Evolutionary conservation across 805 yeast genomes (phyloP), one percentile per base, ranked within the genome.

Genomic region (Pichia scutulata): DNA sequence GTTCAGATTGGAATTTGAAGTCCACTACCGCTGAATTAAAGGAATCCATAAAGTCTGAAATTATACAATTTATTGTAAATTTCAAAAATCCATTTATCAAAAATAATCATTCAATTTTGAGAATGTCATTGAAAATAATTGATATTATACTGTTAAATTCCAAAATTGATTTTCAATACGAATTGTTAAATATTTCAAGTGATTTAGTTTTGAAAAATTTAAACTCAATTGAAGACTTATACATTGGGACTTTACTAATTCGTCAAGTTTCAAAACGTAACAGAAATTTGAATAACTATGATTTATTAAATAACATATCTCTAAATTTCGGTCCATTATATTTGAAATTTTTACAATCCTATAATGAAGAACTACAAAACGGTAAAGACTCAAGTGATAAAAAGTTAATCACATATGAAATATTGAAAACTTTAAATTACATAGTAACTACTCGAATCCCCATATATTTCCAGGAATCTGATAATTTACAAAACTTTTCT

Each of bases 351-450:
- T 41, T 49, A 22, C 24, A 30, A 9, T 33, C 51, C 6, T 49
- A 28, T 21, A 39, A 41, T 37, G 25, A 41, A 22, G 45, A 40
- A 24, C 14, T 49, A 18, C 26, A 43, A 25, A 19, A 3, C 14
- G 33, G 40, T 18, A 6, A 26, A 8, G 23, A n/a, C 4, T 14
- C 22, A 28, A 6, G 16, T n/a, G 12, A 43, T 12, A 48, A 43
- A 10, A 23, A 19, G 1, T 25, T 50, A 14, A 39, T 53, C 6
- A 30, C 49, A 55, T 85, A 85, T 57, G 71, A 84, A 55, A 74
- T 87, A 21, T 67, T 90, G 50, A 92, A 92, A 62, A 73, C 78
- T 51, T 87, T 81, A 72, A 90, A 90, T 64, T 86, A 83, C 63
- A 82, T 82, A 41, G 82, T 92, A 4, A 81, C 76, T 62, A 77